phyloP scores from a whole-genome alignment of 495 filamentous ascomycete species.

The Aspergillus sclerotioniger region DNA sequence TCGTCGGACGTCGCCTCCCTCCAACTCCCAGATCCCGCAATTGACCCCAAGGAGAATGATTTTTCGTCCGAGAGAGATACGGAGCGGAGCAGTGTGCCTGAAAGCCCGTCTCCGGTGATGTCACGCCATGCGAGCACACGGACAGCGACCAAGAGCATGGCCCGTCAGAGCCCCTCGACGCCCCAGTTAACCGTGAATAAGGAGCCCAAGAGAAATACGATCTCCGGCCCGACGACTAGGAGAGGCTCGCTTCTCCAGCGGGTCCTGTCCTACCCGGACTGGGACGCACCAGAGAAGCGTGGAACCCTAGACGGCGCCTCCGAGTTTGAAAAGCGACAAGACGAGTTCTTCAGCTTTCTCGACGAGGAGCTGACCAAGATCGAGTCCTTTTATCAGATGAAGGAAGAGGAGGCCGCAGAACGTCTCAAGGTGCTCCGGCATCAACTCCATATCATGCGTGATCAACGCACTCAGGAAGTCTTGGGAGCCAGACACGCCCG shows the following conservation, averaged over 20 bases:
- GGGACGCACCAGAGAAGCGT: conserved; percentile 29
- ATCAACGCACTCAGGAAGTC: conserved; percentile 73
- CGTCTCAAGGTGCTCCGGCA: conserved; percentile 68
- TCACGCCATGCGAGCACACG: conserved; percentile 23
- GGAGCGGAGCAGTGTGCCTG: conserved; percentile 10
- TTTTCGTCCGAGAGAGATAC: conserved; percentile 24
- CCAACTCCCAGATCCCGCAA: conserved; percentile 73
- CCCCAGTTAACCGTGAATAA: conserved; percentile 16
- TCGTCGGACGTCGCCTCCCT: conserved; percentile 48
- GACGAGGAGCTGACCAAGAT: conserved; percentile 81
- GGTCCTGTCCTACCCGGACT: conserved; percentile 34
- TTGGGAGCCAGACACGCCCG: conserved; percentile 30
- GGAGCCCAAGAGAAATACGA: conserved; percentile 14
- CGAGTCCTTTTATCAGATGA: conserved; percentile 77
- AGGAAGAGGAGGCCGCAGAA: conserved; percentile 74
- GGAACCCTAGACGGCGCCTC: conserved; percentile 37
- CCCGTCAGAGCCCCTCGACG: conserved; percentile 13
- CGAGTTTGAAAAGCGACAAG: conserved; percentile 60
- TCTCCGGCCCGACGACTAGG: conserved; percentile 18
- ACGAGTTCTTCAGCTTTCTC: conserved; percentile 77
- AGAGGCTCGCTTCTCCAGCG: conserved; percentile 36
- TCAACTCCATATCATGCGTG: conserved; percentile 85
- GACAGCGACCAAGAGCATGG: conserved; percentile 7
- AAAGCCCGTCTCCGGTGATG: conserved; percentile 31
- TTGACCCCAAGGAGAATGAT: conserved; percentile 46